Base-by-base conservation (phyloP, 306 rosid genomes). In the Vicia faba region DNA sequence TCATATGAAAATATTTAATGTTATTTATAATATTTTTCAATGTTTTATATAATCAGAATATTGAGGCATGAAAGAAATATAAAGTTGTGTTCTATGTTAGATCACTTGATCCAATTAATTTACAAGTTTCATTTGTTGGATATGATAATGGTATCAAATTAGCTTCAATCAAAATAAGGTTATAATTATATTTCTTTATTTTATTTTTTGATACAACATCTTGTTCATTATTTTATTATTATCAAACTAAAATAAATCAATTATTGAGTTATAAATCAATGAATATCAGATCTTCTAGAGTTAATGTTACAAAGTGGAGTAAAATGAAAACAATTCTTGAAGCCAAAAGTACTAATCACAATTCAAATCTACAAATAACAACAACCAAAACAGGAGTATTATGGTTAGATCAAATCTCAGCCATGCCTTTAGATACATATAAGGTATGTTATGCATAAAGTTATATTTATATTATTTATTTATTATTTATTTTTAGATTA, bases 61-160 rank as follows among this genome's bases (percentile, higher is more conserved):
- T 90, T 39, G 84, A 79, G 67, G 19, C 84, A 61, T 89, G 85
- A 23, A 80, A 90, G 80, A 75, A 51, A 43, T 90, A 87, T 66
- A 82, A 58, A 64, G 87, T 84, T 25, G 60, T 68, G 10, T 77
- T 87, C 20, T 75, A 78, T 63, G 84, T 82, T 38, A 84, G 81
- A 45, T 75, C 89, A 69, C 55, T 53, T 25, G 93, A 70, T 38
- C 13, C 80, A 15, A 54, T 81, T 77, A 77, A 85, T 38, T 53
- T 89, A 49, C 46, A 82, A 2, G 48, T 89, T 35, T 85, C 91
- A 5, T 58, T 89, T 41, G 81, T 59, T 0, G 83, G 77, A 26
- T 76, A 88, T 1, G 39, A 75, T 51, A 81, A 39, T 11, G 44
- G 43, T 60, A 46, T n/a, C 0, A 61, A 36, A 53, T 51, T 86